A percentile compares a stretch with the other conserved stretches of the same genome.
Conservation (phyloP, 495 filamentous ascomycete species). For the Penicillium alfredii region DNA sequence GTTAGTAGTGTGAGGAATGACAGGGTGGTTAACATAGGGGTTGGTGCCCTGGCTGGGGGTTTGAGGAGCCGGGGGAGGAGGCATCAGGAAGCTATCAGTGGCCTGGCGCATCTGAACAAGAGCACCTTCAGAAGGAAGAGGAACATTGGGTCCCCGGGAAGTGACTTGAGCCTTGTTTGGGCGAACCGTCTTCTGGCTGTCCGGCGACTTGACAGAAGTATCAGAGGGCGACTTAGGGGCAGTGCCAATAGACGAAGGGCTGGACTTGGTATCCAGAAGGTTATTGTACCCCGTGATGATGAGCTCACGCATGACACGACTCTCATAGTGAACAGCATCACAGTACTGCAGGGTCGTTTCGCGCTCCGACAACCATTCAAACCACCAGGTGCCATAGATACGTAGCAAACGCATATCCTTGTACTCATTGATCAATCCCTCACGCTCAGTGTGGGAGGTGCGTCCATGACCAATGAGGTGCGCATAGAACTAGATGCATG, state of each 20-base stretch:
- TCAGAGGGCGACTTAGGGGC: constrained; percentile 5
- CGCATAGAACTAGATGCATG: constrained; percentile 6
- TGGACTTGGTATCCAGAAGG: neutral
- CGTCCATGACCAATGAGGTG: constrained; percentile 2
- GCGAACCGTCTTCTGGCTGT: constrained; percentile 1
- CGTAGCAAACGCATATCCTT: too few species aligned
- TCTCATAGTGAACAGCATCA: constrained; percentile 7
- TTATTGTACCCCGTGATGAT: constrained; percentile 7
- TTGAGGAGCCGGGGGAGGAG: too few species aligned
- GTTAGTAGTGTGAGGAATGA: too few species aligned
- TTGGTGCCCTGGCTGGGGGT: too few species aligned
- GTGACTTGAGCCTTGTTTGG: too few species aligned
- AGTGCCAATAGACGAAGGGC: neutral
- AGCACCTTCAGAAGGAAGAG: too few species aligned
- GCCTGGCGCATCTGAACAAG: too few species aligned
- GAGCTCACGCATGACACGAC: constrained; percentile 1
- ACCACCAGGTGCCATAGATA: constrained; percentile 5
- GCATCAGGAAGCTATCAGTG: too few species aligned
- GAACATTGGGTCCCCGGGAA: too few species aligned
- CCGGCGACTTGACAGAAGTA: constrained; percentile 8
- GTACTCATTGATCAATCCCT: too few species aligned
- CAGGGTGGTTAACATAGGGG: too few species aligned
- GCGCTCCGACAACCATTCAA: constrained; percentile 1
- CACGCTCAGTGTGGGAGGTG: neutral
- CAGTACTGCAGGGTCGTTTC: neutral